Evolutionary conservation across 31 red algal genomes (phyloP).

Genomic region (Bonnemaisonia californica): DNA sequence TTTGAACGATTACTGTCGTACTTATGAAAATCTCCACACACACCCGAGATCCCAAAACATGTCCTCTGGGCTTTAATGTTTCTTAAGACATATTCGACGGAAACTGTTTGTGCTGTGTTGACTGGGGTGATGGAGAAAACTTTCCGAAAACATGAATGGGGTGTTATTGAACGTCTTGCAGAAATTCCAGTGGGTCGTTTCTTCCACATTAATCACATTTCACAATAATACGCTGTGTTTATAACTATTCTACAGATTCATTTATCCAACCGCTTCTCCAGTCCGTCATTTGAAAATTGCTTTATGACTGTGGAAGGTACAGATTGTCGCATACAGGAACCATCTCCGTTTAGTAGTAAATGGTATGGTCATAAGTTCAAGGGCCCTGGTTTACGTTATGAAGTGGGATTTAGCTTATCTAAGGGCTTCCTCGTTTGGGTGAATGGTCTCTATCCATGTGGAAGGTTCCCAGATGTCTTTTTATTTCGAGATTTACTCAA

Average conservation of each 20-base stretch:
- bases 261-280: not conserved
- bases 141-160: not conserved
- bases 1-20: not conserved
- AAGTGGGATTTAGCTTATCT: not conserved
- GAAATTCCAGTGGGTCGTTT: not conserved
- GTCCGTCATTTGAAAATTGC: not conserved
- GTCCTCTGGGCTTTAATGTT: not conserved
- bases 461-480: not conserved
- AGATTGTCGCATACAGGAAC: not conserved
- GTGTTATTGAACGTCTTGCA: not conserved
- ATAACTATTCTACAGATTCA: not conserved
- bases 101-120: not conserved
- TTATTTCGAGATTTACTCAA: not conserved
- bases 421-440: not conserved
- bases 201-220: not conserved
- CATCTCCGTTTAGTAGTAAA: not conserved
- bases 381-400: not conserved
- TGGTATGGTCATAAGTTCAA: not conserved
- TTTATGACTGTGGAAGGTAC: not conserved
- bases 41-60: not conserved
- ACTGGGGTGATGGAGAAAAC: not conserved
- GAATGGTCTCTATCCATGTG: not conserved
- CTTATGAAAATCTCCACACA: not conserved
- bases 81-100: not conserved
- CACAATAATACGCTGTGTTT: not conserved